Base-by-base conservation (phyloP, 2,329 filamentous ascomycete genomes). In the Apiospora saccharicola region DNA sequence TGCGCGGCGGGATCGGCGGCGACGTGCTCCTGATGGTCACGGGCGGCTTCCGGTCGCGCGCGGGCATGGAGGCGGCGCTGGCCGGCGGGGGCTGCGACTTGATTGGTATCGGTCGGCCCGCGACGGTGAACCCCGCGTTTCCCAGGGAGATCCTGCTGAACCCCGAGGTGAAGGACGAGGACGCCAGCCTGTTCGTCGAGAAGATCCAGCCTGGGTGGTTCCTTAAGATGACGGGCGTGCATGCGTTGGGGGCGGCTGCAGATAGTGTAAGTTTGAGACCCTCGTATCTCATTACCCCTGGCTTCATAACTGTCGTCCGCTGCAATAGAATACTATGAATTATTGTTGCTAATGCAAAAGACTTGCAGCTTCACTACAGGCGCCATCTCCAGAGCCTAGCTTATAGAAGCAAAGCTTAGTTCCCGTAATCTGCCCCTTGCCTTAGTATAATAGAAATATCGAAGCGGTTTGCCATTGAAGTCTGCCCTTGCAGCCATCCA, bases 41-140 rank as follows among this genome's bases (percentile, higher is more conserved):
- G 0, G 90, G 91, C 7, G 91, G 90, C 0, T 92, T 92, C 80
- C 85, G 89, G 0, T 87, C 85, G 0, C 57, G 72, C 8, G 46
- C 57, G 26, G 72, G 72, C 19, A 61, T 72, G 61, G 72, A 73
- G 64, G 72, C 72, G 24, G 71, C 71, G 10, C 30, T 73, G 47
- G 30, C 24, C 41, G 68, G 69, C n/a, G 72, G 64, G 26, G 61
- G 67, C 19, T 73, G 72, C 61, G 72, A 73, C 47, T 30, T 73
- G 16, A 46, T 70, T n/a, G 72, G 72, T 16, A 64, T 73, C 22
- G 72, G 57, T 16, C 47, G 72, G 6, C 68, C 72, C 24, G 71
- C 72, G 30, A 51, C 47, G 24, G 22, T 73, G 41, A 49, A 69
- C 10, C 71, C 72, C 10, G 26, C 22, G 3, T 64, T 73, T 13